Conservation (phyloP, 2,329 filamentous ascomycete genomes). For the Sporothrix mexicana region DNA sequence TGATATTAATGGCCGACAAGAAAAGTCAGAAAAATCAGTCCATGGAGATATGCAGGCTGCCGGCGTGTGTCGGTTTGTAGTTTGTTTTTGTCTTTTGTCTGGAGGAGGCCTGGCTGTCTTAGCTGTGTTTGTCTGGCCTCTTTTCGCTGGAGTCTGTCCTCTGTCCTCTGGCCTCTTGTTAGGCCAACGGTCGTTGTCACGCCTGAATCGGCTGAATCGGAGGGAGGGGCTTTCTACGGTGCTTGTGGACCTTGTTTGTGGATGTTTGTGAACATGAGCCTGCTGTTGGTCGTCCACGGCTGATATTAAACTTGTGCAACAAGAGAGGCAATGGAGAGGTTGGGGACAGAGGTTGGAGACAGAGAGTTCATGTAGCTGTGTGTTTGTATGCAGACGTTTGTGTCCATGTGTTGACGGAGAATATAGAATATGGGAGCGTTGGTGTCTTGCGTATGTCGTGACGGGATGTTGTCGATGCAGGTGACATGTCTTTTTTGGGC, state of each 20-base stretch:
- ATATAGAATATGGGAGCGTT: neutral
- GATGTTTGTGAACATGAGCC: neutral
- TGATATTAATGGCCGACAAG: constrained; percentile 21
- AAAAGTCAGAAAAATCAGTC: neutral
- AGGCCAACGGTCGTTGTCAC: neutral
- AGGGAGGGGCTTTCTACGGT: neutral
- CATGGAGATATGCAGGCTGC: constrained; percentile 1
- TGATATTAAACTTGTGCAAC: constrained; percentile 22
- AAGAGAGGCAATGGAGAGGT: neutral
- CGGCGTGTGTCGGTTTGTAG: constrained; percentile 1
- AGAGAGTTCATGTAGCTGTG: neutral
- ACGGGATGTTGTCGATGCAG: constrained; percentile 15
- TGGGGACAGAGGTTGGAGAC: too few relatives aligned
- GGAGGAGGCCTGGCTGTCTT: neutral
- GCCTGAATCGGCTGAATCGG: neutral
- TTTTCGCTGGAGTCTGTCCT: too few relatives aligned
- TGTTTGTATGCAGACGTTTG: constrained; percentile 3
- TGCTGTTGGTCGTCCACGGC: constrained; percentile 11
- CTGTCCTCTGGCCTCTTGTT: too few relatives aligned
- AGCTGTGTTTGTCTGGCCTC: neutral
- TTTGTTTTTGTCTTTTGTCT: neutral
- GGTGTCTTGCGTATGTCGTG: constrained; percentile 17
- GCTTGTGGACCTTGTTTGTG: too few relatives aligned
- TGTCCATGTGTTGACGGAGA: neutral
- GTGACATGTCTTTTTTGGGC: constrained; percentile 22